Percentiles rank a stretch among this genome's conserved stretches.
These are phyloP conservation scores for Paraphaeosphaeria sporulosa DNA, from an alignment of 2,329 filamentous ascomycete species.

Conservation along the genomic window DNA sequence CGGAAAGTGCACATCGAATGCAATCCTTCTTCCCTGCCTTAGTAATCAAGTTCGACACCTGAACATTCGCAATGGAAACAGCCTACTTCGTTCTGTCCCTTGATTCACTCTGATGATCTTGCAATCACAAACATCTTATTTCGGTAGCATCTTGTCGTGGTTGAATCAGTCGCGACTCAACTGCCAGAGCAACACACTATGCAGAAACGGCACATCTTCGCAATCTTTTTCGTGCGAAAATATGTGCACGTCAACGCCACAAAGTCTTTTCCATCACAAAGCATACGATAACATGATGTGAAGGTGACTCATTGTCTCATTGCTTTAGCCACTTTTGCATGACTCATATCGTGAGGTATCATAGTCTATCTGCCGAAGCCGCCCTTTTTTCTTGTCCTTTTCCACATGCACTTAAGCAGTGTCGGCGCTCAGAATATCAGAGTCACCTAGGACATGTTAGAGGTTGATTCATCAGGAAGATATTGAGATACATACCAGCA, in stretches of 20 bases:
- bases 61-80: neutral
- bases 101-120: neutral
- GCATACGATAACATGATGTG: neutral
- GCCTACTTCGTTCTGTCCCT: too few relatives aligned
- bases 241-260: neutral
- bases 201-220: neutral
- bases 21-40: neutral
- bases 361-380: conserved; percentile 35
- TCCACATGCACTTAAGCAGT: conserved; percentile 46
- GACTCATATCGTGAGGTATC: conserved; percentile 15
- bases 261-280: neutral
- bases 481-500: conserved; percentile 65
- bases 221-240: neutral
- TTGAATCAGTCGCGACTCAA: neutral
- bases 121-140: neutral
- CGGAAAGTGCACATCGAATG: neutral
- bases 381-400: conserved; percentile 17
- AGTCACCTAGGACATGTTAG: conserved; percentile 63
- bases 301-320: conserved; percentile 5
- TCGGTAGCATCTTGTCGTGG: neutral
- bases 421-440: conserved; percentile 89
- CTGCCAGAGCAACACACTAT: too few relatives aligned
- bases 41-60: conserved; percentile 4
- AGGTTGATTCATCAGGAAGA: neutral
- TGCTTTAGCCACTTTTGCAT: conserved; percentile 9